A percentile compares a stretch with the other conserved stretches of the same genome.
Evolutionary conservation across 2,329 filamentous ascomycete species (phyloP).

Genomic region (Gnomoniopsis sp.): DNA sequence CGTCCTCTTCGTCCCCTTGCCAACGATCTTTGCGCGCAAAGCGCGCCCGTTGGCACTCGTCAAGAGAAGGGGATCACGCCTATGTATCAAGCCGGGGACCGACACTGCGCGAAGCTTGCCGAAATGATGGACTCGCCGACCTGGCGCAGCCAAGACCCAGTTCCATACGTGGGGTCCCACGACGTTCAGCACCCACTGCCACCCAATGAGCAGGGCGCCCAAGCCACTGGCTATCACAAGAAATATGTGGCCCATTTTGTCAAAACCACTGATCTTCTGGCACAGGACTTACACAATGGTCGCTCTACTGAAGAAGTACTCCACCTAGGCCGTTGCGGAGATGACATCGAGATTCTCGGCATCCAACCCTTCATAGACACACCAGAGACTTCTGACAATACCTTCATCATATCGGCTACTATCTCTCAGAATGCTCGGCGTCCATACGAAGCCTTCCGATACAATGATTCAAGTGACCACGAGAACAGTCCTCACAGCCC

Average conservation of each 20-base stretch:
- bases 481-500: neutral
- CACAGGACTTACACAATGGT: neutral
- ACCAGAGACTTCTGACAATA: conserved; percentile 2
- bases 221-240: no score
- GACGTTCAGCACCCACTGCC: neutral
- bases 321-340: neutral
- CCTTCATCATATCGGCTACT: conserved; percentile 14
- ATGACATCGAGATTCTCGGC: conserved; percentile 9
- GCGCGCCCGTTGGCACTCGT: conserved; percentile 14
- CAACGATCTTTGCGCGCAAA: neutral
- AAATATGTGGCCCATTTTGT: neutral
- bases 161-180: neutral
- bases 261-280: neutral
- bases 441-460: neutral
- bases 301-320: neutral
- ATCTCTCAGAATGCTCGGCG: neutral
- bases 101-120: conserved; percentile 11
- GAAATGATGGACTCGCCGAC: conserved; percentile 15
- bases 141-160: conserved; percentile 13
- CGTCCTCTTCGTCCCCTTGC: neutral
- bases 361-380: conserved; percentile 8
- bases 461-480: neutral
- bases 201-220: neutral
- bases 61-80: conserved; percentile 6
- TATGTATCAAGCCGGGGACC: conserved; percentile 8